Conservation (phyloP, 192 early-diverging fungal species). For the Backusella westeae region DNA sequence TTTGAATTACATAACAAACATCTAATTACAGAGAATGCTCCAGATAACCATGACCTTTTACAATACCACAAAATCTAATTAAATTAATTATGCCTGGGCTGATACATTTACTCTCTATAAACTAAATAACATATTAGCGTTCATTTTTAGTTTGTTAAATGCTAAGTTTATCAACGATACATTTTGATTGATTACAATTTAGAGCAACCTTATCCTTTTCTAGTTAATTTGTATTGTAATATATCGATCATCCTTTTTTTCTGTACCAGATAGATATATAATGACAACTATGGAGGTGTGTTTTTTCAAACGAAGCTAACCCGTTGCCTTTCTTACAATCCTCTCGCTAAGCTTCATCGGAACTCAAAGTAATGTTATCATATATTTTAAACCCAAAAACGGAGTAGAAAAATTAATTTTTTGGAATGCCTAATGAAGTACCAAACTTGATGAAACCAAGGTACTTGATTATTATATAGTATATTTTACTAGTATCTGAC, state of each 20-base stretch:
- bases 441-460: background rate
- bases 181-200: background rate
- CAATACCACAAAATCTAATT: background rate
- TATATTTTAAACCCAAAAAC: background rate
- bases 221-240: background rate
- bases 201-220: background rate
- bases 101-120: background rate
- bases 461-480: background rate
- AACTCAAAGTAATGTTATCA: background rate
- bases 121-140: background rate
- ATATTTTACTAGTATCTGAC: background rate
- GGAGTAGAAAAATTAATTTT: background rate
- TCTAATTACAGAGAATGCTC: background rate
- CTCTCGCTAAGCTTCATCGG: background rate
- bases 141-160: background rate
- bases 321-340: background rate
- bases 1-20: background rate
- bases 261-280: background rate
- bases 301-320: too few species aligned
- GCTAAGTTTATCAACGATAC: background rate
- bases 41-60: background rate
- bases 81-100: background rate
- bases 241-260: too few species aligned
- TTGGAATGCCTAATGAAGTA: too few species aligned
- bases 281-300: background rate